Conservation (phyloP, 352 stramenopile species). For the Blastocystis sp. region DNA sequence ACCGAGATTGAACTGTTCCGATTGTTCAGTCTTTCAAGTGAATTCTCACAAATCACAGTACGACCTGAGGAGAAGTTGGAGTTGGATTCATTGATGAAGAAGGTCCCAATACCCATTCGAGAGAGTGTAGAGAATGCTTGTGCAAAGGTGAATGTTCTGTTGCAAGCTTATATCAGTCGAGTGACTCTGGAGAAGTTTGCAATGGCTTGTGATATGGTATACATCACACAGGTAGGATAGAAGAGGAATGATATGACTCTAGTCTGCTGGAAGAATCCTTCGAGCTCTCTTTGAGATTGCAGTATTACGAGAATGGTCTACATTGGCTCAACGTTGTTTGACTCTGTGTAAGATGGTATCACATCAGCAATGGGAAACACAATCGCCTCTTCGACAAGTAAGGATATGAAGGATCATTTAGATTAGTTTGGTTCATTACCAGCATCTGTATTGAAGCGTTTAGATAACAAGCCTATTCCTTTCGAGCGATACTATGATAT, state of each 20-base stretch:
- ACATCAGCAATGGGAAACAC: constrained; percentile 90
- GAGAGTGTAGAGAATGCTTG: constrained; percentile 80
- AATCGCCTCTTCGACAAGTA: constrained; percentile 94
- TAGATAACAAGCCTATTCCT: constrained; percentile 96
- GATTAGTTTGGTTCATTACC: constrained; percentile 72
- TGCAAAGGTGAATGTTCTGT: constrained; percentile 95
- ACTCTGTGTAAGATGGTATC: constrained; percentile 98
- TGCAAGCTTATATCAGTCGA: constrained; percentile 96
- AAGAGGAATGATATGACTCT: background rate
- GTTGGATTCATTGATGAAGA: constrained; percentile 87
- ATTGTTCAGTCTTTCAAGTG: constrained; percentile 93
- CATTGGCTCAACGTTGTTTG: constrained; percentile 85
- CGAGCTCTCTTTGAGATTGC: constrained; percentile 96
- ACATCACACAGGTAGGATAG: constrained; percentile 84
- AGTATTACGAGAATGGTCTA: constrained; percentile 85
- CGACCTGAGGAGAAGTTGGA: constrained; percentile 96
- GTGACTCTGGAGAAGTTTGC: constrained; percentile 94
- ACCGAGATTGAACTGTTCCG: constrained; percentile 98
- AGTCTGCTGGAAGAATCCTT: constrained; percentile 90
- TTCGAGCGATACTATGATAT: constrained; percentile 95
- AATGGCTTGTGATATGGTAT: constrained; percentile 93
- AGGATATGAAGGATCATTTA: constrained; percentile 64
- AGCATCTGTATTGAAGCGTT: constrained; percentile 86
- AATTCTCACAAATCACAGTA: constrained; percentile 97
- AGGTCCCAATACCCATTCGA: constrained; percentile 96